Conservation (phyloP, 176 grass and related monocot genomes). For the Olyra latifolia region DNA sequence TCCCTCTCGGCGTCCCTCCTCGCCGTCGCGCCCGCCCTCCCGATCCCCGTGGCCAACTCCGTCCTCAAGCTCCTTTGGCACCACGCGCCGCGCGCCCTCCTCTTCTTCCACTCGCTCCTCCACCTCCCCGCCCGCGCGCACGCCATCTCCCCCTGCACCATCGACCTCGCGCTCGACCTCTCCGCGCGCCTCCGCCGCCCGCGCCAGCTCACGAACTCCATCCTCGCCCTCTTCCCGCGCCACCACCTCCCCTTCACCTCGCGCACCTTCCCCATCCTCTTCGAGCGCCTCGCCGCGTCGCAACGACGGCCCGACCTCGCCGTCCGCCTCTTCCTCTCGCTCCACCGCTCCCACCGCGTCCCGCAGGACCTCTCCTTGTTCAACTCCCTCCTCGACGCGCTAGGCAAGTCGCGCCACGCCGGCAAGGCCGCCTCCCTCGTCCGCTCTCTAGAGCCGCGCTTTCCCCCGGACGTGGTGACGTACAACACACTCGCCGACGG, state of each 20-base stretch:
- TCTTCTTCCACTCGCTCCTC: conserved; percentile 88
- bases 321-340: conserved; percentile 79
- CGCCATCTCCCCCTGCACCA: conserved; percentile 48
- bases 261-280: conserved; percentile 77
- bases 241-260: conserved; percentile 58
- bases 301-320: conserved; percentile 74
- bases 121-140: conserved; percentile 50
- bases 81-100: conserved; percentile 71
- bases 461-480: conserved; percentile 62
- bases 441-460: conserved; percentile 56
- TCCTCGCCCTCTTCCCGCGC: conserved; percentile 63
- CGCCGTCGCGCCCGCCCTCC: conserved; percentile 25
- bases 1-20: conserved; percentile 58
- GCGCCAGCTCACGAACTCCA: conserved; percentile 45
- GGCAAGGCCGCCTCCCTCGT: conserved; percentile 79
- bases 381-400: conserved; percentile 80
- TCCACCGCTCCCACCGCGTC: conserved; percentile 62
- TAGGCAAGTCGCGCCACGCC: conserved; percentile 71
- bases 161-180: conserved; percentile 83
- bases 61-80: conserved; percentile 83
- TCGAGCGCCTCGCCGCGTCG: conserved; percentile 60
- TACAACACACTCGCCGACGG: conserved; percentile 89
- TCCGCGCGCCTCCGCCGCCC: conserved; percentile 62
- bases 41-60: conserved; percentile 42
- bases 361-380: conserved; percentile 58